Evolutionary conservation across 148 eudicot genomes (phyloP).

Genomic region (Linanthus parryae): DNA sequence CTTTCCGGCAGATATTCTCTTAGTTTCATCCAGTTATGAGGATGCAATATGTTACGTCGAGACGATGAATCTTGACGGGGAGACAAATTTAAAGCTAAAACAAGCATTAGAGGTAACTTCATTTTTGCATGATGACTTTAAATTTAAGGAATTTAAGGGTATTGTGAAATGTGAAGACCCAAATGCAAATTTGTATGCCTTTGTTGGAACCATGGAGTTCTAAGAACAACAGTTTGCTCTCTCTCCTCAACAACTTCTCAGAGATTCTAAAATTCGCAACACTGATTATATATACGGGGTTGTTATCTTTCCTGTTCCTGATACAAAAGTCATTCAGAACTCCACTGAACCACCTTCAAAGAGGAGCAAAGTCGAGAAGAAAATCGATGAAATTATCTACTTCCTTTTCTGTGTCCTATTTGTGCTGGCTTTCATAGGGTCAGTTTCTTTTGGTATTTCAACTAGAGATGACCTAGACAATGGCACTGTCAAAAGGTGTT

Average conservation of each 20-base stretch:
- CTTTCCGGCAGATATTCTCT: conserved; percentile 87
- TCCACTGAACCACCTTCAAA: conserved; percentile 92
- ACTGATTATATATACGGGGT: conserved; percentile 80
- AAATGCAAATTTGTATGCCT: conserved; percentile 78
- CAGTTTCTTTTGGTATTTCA: conserved; percentile 65
- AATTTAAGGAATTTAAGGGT: conserved; percentile 56
- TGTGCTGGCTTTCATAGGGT: conserved; percentile 60
- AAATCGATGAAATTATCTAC: conserved; percentile 83
- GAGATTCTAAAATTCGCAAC: conserved; percentile 86
- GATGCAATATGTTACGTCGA: conserved; percentile 90
- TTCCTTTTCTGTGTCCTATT: conserved; percentile 57
- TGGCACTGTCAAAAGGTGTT: conserved; percentile 68
- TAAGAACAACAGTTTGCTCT: conserved; percentile 61
- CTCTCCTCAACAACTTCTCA: conserved; percentile 73
- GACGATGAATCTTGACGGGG: conserved; percentile 98
- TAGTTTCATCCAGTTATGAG: conserved; percentile 87
- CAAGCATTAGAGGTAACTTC: conserved; percentile 79
- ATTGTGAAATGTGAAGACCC: conserved; percentile 90
- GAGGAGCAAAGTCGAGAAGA: conserved; percentile 82
- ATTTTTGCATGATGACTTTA: conserved; percentile 42
- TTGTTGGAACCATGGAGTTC: conserved; percentile 79
- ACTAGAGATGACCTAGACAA: conserved; percentile 52
- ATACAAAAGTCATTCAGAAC: conserved; percentile 94
- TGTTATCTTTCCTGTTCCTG: conserved; percentile 86
- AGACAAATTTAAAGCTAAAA: conserved; percentile 88